Evolutionary conservation across 169 alveolate species (phyloP).

Genomic region (Babesia ovata): DNA sequence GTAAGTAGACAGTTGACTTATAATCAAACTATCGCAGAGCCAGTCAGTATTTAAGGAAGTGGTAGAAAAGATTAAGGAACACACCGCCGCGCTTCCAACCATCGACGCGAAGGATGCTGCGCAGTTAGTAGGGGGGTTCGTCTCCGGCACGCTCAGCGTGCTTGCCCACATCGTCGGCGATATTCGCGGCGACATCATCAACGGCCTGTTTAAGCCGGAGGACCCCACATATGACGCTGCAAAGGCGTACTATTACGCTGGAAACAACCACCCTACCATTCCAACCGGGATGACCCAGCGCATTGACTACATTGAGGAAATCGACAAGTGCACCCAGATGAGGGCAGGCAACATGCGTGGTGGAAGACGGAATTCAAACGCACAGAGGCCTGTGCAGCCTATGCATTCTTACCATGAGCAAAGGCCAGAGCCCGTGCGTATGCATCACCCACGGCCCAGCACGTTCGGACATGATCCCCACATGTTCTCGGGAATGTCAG

Average conservation of each 20-base stretch:
- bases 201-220: slow-evolving; percentile 52
- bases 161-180: slow-evolving; percentile 57
- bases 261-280: slow-evolving; percentile 13
- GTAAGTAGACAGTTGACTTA: neutral
- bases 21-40: neutral
- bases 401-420: neutral
- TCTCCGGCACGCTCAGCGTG: slow-evolving; percentile 46
- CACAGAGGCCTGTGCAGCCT: neutral
- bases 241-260: slow-evolving; percentile 52
- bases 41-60: slow-evolving; percentile 43
- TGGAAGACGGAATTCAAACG: neutral
- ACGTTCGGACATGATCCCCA: slow-evolving; percentile 38
- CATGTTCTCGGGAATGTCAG: slow-evolving; percentile 54
- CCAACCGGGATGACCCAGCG: slow-evolving; percentile 64
- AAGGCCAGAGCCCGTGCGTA: neutral
- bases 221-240: slow-evolving; percentile 68
- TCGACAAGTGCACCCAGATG: slow-evolving; percentile 33
- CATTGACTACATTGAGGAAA: slow-evolving; percentile 66
- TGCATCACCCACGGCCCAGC: slow-evolving; percentile 2
- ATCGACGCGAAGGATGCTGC: slow-evolving; percentile 60
- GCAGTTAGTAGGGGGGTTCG: slow-evolving; percentile 57
- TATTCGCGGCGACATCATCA: slow-evolving; percentile 57
- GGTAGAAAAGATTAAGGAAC: slow-evolving; percentile 30
- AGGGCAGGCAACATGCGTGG: slow-evolving; percentile 6
- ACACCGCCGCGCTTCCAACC: slow-evolving; percentile 18